Conservation (phyloP, 208 protist species). For the Leishmania turanica region DNA sequence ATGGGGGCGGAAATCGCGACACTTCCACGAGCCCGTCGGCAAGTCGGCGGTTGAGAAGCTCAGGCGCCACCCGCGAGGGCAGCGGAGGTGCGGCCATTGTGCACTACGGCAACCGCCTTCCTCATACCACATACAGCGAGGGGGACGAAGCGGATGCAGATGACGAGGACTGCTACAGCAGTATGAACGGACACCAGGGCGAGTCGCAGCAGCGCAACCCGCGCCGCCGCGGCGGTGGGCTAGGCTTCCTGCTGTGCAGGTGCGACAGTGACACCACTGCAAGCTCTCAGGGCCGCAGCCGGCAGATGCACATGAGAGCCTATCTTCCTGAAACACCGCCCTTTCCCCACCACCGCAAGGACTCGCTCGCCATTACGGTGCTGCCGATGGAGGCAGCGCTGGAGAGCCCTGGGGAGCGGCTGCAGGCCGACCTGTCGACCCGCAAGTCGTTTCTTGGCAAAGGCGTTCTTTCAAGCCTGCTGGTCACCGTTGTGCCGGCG, state of each 20-base stretch:
- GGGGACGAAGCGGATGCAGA: not conserved
- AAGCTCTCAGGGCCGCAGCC: constrained; percentile 1
- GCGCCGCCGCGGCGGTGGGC: not conserved
- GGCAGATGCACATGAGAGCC: not conserved
- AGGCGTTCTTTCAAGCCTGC: constrained; percentile 37
- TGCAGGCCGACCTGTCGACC: constrained; percentile 27
- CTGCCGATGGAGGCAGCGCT: constrained; percentile 35
- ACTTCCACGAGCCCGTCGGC: not conserved
- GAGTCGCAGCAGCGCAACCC: constrained; percentile 1
- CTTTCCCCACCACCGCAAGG: not conserved
- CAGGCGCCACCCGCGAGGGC: not conserved
- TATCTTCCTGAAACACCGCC: not conserved
- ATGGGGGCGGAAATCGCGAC: not conserved
- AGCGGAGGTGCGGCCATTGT: not conserved
- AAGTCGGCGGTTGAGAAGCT: not conserved
- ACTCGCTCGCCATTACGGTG: constrained; percentile 9
- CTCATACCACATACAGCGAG: not conserved
- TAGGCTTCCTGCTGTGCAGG: constrained; percentile 18
- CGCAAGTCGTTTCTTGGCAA: constrained; percentile 38
- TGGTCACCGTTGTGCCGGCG: constrained; percentile 52
- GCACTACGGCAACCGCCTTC: not conserved
- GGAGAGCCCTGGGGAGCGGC: constrained; percentile 28
- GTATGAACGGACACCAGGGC: not conserved
- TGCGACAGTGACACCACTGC: constrained; percentile 12
- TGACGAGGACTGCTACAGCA: not conserved